phyloP scores from a whole-genome alignment of 768 basidiomycete species.

The Suillus cothurnatus region DNA sequence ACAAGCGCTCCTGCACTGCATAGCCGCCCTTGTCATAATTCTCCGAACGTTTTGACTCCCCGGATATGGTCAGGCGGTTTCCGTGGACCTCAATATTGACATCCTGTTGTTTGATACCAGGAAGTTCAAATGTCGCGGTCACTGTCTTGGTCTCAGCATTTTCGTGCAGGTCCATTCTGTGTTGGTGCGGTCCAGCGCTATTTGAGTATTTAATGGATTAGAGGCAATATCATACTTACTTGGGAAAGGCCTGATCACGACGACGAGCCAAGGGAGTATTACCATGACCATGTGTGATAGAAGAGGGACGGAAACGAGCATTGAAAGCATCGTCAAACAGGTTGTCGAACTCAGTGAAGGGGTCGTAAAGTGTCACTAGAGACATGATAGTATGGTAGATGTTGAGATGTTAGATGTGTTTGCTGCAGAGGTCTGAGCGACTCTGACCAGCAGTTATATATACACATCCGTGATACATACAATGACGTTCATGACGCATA shows the following conservation, averaged over 20 bases:
- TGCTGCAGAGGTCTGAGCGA: too few species aligned
- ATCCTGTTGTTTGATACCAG: conserved; percentile 54
- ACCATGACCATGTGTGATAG: conserved; percentile 12
- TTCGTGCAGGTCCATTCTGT: conserved; percentile 59
- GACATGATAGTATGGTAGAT: conserved; percentile 21
- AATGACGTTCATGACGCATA: too few species aligned
- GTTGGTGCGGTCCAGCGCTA: not conserved
- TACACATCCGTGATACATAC: not conserved
- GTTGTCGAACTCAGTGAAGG: conserved; percentile 43
- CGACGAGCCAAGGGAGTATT: conserved; percentile 10
- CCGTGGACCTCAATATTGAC: conserved; percentile 53
- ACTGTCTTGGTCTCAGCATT: too few species aligned
- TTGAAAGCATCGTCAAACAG: conserved; percentile 41
- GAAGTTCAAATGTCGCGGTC: conserved; percentile 58
- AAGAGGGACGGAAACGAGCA: conserved; percentile 24
- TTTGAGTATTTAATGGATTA: not conserved
- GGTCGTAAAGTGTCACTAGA: conserved; percentile 35
- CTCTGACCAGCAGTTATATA: not conserved
- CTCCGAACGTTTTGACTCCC: conserved; percentile 41
- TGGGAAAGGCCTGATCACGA: conserved; percentile 23
- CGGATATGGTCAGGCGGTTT: conserved; percentile 52
- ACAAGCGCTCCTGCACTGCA: conserved; percentile 45
- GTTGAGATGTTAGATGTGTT: not conserved
- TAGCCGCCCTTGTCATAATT: conserved; percentile 40
- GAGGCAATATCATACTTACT: conserved; percentile 20